A percentile compares a stretch with the other conserved stretches of the same genome.
Conservation (phyloP, 129 eudicot species). For the Ambrosia trifida region DNA sequence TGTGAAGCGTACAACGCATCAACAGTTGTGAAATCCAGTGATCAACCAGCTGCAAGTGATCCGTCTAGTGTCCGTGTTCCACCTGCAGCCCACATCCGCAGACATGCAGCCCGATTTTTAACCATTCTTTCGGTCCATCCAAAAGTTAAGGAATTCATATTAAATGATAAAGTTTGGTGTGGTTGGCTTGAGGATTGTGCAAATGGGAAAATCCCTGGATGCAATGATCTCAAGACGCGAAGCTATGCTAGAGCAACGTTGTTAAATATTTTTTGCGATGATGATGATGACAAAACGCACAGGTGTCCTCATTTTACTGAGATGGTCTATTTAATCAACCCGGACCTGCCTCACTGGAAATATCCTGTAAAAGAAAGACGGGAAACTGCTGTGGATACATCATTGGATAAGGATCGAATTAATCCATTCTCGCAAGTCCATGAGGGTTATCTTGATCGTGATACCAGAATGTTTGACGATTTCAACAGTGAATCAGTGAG, state of each 20-base stretch:
- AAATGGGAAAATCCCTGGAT: constrained; percentile 73
- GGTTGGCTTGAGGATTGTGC: constrained; percentile 98
- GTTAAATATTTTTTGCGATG: constrained; percentile 66
- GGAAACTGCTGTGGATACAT: constrained; percentile 11
- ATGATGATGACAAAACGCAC: constrained; percentile 31
- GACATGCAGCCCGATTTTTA: constrained; percentile 89
- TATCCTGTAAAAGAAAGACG: constrained; percentile 38
- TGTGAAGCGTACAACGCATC: constrained; percentile 87
- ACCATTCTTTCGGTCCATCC: constrained; percentile 76
- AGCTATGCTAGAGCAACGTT: constrained; percentile 94
- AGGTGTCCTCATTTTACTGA: constrained; percentile 77
- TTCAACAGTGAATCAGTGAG: constrained; percentile 33
- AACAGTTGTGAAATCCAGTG: constrained; percentile 53
- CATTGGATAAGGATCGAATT: constrained; percentile 21
- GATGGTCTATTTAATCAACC: constrained; percentile 81
- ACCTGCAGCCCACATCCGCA: constrained; percentile 76
- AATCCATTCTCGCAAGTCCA: constrained; percentile 23
- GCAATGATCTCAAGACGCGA: constrained; percentile 83
- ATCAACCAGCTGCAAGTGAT: constrained; percentile 48
- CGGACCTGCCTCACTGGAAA: constrained; percentile 84
- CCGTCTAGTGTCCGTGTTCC: constrained; percentile 61
- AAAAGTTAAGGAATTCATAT: constrained; percentile 69
- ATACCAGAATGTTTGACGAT: constrained; percentile 25
- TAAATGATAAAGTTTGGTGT: constrained; percentile 68
- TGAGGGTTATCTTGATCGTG: constrained; percentile 46